Evolutionary conservation across 2,329 filamentous ascomycete genomes (phyloP), one percentile per base, ranked within the genome.

Genomic region (Colletotrichum chrysophilum): DNA sequence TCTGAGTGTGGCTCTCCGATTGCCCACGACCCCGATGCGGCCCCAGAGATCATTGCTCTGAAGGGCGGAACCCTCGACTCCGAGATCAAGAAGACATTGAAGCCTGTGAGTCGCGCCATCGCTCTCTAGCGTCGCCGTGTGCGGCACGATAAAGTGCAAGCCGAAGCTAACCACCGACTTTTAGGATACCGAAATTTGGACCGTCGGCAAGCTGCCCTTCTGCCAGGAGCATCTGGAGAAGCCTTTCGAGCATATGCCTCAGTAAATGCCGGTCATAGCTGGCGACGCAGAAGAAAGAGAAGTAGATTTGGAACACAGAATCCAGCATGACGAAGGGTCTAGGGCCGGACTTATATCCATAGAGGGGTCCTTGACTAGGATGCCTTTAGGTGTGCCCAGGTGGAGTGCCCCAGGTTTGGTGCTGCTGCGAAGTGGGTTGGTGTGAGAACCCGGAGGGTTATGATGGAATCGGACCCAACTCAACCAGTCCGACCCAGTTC

Each of bases 171-270:
- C 9, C 13, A 36, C 58, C 65, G 52, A 73, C 43, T 6, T 10
- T 3, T 16, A 91, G 89, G 89, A 92, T 79, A 92, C 91, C 79
- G 92, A 94, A 86, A 94, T 94, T 85, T 94, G 92, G 92, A 93
- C 91, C 66, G 89, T 87, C 77, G 83, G 90, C 86, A 94, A 94
- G 89, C 88, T 94, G 78, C 92, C 92, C 18, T 94, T 94, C 87
- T 93, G 92, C 87, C 87, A 91, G 86, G 92, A 94, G 87, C 84
- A 89, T 78, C 87, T 94, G 77, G 90, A 86, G 66, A 90, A 93
- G 83, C 87, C 91, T 4, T 93, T 93, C 82, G 83, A 89, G 80
- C 85, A 92, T 83, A 93, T 94, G 92, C 92, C 91, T 14, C 82
- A 91, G 82, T 91, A 89, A 83, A 68, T 9, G 14, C 13, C 21